These are phyloP conservation scores for Gonium pectorale DNA, from an alignment of 139 green algal genomes.

Conservation along the genomic window DNA sequence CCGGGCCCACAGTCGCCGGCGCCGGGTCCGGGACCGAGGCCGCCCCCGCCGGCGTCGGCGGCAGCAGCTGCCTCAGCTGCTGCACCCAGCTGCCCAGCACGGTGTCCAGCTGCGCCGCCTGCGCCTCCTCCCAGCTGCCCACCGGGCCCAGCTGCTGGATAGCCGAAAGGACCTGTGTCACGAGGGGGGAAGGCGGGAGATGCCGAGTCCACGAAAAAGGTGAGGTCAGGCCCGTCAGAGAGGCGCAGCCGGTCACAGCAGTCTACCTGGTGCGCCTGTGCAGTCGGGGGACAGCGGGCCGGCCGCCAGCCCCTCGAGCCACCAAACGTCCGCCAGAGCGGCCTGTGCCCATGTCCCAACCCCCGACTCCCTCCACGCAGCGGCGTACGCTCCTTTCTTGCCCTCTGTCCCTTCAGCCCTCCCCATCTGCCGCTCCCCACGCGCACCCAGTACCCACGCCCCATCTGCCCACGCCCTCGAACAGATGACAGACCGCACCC, in stretches of 20 bases:
- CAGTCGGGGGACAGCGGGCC: background rate
- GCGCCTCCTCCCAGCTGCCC: background rate
- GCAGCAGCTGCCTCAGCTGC: background rate
- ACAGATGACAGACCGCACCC: too few species aligned
- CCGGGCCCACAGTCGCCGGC: background rate
- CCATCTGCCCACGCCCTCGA: too few species aligned
- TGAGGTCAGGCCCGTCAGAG: background rate
- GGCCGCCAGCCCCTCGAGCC: too few species aligned
- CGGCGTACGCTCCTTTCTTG: too few species aligned
- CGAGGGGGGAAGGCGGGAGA: background rate
- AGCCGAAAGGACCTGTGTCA: background rate
- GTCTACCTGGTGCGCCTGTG: background rate
- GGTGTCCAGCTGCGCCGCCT: conserved; percentile 10
- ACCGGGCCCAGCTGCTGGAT: conserved; percentile 16
- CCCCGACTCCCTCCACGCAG: too few species aligned
- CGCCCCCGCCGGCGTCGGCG: background rate
- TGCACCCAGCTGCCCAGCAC: background rate
- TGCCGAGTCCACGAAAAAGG: background rate
- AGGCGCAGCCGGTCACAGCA: background rate
- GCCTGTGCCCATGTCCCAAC: background rate
- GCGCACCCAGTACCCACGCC: too few species aligned
- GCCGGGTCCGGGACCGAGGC: background rate
- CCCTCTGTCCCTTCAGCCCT: too few species aligned
- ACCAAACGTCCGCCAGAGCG: background rate
- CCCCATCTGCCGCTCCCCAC: too few species aligned